These are phyloP conservation scores for Phytophthora pinifolia DNA, from an alignment of 352 stramenopile species.

Conservation along the genomic window DNA sequence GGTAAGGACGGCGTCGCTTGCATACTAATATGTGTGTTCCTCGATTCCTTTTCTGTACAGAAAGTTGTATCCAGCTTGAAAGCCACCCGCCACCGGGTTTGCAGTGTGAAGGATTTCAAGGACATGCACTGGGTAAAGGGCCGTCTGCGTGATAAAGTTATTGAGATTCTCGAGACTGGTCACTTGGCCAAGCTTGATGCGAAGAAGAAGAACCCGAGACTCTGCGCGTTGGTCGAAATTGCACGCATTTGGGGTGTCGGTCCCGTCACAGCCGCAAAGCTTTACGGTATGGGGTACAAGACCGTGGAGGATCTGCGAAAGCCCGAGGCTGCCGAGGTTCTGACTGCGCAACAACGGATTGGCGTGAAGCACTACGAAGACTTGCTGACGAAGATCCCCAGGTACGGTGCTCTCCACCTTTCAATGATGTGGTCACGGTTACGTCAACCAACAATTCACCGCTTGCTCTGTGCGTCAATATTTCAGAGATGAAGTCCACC, in stretches of 20 bases:
- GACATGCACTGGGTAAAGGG: slow-evolving; percentile 69
- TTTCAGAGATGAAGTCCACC: slow-evolving; percentile 56
- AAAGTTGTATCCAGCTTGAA: slow-evolving; percentile 80
- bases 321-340: slow-evolving; percentile 32
- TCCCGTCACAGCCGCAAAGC: slow-evolving; percentile 65
- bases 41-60: slow-evolving; percentile 19
- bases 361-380: slow-evolving; percentile 82
- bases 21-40: background rate
- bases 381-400: slow-evolving; percentile 78
- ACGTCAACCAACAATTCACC: background rate
- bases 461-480: background rate
- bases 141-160: slow-evolving; percentile 67
- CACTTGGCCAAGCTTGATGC: slow-evolving; percentile 76
- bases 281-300: slow-evolving; percentile 78
- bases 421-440: too few species aligned
- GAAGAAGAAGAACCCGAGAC: slow-evolving; percentile 66
- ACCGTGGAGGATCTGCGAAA: slow-evolving; percentile 56
- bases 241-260: slow-evolving; percentile 80
- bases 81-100: slow-evolving; percentile 55
- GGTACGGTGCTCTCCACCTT: slow-evolving; percentile 7
- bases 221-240: slow-evolving; percentile 63
- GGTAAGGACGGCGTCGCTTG: too few species aligned
- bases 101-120: slow-evolving; percentile 61
- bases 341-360: slow-evolving; percentile 74
- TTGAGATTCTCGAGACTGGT: slow-evolving; percentile 75